Evolutionary conservation across 1,284 basidiomycete species (phyloP).

Genomic region (Cystobasidium pallidum): DNA sequence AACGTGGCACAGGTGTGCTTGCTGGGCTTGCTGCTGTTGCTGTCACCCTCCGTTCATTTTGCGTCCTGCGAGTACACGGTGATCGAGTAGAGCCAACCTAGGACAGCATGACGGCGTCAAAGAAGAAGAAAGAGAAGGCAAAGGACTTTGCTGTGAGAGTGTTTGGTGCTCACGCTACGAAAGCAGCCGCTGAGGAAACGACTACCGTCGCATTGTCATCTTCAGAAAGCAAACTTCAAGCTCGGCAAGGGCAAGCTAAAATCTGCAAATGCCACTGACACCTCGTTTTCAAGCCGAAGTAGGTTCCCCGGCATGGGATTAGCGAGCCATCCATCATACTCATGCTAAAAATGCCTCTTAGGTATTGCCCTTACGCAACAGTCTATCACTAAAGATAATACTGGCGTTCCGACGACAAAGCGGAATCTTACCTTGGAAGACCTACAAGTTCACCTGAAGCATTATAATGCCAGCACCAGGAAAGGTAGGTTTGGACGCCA

Average conservation of each 20-base stretch:
- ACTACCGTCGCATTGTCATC: constrained; percentile 1
- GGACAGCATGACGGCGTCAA: constrained; percentile 61
- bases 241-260: constrained; percentile 81
- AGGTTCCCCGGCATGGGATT: neutral
- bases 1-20: neutral
- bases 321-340: constrained; percentile 14
- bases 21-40: constrained; percentile 24
- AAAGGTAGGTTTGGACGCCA: constrained; percentile 62
- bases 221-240: constrained; percentile 25
- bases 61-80: neutral
- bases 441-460: constrained; percentile 75
- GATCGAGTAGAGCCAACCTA: constrained; percentile 18
- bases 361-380: constrained; percentile 88
- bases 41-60: constrained; percentile 10
- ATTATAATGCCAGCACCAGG: constrained; percentile 75
- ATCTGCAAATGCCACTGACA: constrained; percentile 83
- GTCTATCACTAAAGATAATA: constrained; percentile 66
- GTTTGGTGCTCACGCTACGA: neutral
- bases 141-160: constrained; percentile 76
- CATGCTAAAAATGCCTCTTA: constrained; percentile 55
- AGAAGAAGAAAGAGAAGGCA: constrained; percentile 80
- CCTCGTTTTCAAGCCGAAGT: constrained; percentile 66
- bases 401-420: constrained; percentile 68
- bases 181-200: neutral
- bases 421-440: constrained; percentile 76